Evolutionary conservation across 1,284 basidiomycete species (phyloP).

Genomic region (Rhodotorula sp.): DNA sequence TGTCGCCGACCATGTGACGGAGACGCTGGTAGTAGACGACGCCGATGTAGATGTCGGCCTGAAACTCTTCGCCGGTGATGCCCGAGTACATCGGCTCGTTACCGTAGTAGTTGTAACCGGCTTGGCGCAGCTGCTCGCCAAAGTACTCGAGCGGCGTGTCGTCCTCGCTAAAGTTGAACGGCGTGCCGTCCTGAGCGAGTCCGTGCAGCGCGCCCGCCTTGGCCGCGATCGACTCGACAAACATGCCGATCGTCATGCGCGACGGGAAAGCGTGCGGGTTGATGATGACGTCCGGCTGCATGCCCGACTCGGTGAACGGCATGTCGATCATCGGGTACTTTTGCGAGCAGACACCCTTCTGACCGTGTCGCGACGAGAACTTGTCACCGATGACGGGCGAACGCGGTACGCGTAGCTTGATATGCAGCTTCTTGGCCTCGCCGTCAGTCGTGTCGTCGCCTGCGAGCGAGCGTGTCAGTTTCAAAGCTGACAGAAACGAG

Average conservation of each 20-base stretch:
- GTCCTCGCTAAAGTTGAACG: slow-evolving; percentile 93
- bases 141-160: slow-evolving; percentile 97
- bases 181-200: slow-evolving; percentile 95
- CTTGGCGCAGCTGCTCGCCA: slow-evolving; percentile 85
- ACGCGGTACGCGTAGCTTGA: slow-evolving; percentile 90
- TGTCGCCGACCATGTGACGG: slow-evolving; percentile 99
- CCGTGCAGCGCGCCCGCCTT: slow-evolving; percentile 99
- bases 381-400: slow-evolving; percentile 98
- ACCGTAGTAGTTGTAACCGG: slow-evolving; percentile 98
- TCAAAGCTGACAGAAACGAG: neutral
- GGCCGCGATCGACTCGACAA: slow-evolving; percentile 97
- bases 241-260: slow-evolving; percentile 99
- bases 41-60: slow-evolving; percentile 97
- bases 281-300: slow-evolving; percentile 99
- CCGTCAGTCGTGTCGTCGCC: slow-evolving; percentile 81
- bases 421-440: slow-evolving; percentile 87
- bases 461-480: slow-evolving; percentile 45
- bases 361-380: slow-evolving; percentile 97
- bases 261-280: slow-evolving; percentile 99
- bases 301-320: slow-evolving; percentile 98
- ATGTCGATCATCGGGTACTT: slow-evolving; percentile 98
- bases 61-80: slow-evolving; percentile 96
- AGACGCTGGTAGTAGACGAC: slow-evolving; percentile 98
- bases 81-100: slow-evolving; percentile 99
- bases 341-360: slow-evolving; percentile 99